Conservation (phyloP, 768 basidiomycete genomes). For the Mycena metata region DNA sequence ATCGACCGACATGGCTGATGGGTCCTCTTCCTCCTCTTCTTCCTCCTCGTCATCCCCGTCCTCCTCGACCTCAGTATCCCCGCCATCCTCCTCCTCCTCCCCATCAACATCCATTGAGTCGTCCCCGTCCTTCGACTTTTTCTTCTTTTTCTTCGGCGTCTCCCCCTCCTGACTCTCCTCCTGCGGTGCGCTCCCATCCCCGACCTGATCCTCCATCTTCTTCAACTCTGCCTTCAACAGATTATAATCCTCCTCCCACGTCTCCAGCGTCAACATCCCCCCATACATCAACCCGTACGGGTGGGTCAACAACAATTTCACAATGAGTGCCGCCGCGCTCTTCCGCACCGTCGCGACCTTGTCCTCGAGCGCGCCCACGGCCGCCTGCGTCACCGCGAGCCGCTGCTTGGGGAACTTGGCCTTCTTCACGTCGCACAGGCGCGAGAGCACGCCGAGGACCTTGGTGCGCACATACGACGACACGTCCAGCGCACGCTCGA, state of each 20-base stretch:
- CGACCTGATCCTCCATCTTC: constrained; percentile 76
- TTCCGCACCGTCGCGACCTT: constrained; percentile 92
- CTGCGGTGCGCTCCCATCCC: constrained; percentile 64
- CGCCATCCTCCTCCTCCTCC: constrained; percentile 52
- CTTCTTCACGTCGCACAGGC: constrained; percentile 78
- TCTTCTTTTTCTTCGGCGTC: constrained; percentile 49
- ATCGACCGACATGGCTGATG: constrained; percentile 54
- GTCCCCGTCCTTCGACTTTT: constrained; percentile 39
- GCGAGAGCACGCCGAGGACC: constrained; percentile 81
- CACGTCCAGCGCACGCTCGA: constrained; percentile 89
- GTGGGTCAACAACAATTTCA: constrained; percentile 85
- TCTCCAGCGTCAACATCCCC: constrained; percentile 76
- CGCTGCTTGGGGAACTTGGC: constrained; percentile 91
- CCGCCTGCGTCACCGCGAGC: constrained; percentile 78
- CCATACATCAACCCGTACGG: constrained; percentile 90
- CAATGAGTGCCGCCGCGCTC: constrained; percentile 81
- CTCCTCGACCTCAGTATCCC: constrained; percentile 50
- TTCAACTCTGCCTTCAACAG: constrained; percentile 73
- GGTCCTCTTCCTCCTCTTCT: constrained; percentile 51
- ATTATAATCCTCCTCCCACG: constrained; percentile 83
- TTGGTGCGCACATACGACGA: constrained; percentile 94
- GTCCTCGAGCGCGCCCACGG: constrained; percentile 87
- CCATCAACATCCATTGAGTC: constrained; percentile 75
- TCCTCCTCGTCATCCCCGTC: constrained; percentile 51
- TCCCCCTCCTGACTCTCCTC: constrained; percentile 57